Base-by-base conservation (phyloP, 106 monocot genomes). In the Acanthochlamys bracteata region DNA sequence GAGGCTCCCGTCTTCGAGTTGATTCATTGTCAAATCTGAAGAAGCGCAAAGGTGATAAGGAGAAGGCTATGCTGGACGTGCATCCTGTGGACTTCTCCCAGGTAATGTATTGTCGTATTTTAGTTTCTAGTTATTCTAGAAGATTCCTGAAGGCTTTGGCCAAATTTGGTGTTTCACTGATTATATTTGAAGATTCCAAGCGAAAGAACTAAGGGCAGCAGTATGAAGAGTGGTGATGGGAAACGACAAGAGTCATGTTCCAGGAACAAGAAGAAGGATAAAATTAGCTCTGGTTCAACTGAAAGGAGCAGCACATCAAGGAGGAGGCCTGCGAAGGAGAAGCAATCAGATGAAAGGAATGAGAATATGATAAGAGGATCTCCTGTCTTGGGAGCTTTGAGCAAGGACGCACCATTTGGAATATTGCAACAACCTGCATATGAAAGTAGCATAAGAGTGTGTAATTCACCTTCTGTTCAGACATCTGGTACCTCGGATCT, bases 1-100 rank as follows among this genome's bases (percentile, higher is more conserved):
- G 82, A 71, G 70, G 85, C 70, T 65, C 83, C 83, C 39, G 70
- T 78, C 47, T 85, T 82, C 70, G 77, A 66, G 96, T 88, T 70
- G 74, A 78, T 20, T 67, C 80, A 43, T 6, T 56, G 54, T 51
- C 53, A 52, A 71, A 83, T 62, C 54, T 60, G 74, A 68, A 67
- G 64, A 82, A 69, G 42, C 77, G 59, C 26, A 24, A 17, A 61
- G 63, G 61, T 7, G 69, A 66, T 33, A 66, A 74, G 41, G 83
- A 75, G 80, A 81, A 75, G 62, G 76, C 80, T 45, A 79, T 76
- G 69, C 63, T 67, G n/a, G 65, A 51, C 69, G 19, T 69, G 41
- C 63, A 78, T 39, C 55, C 75, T 22, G 59, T 20, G 59, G 70
- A 78, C 27, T 39, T 51, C 26, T 20, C 77, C 51, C 61, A 69